Evolutionary conservation across 176 grass and related monocot species (phyloP), one percentile per base, ranked within the genome.

Genomic region (Zoysia japonica): DNA sequence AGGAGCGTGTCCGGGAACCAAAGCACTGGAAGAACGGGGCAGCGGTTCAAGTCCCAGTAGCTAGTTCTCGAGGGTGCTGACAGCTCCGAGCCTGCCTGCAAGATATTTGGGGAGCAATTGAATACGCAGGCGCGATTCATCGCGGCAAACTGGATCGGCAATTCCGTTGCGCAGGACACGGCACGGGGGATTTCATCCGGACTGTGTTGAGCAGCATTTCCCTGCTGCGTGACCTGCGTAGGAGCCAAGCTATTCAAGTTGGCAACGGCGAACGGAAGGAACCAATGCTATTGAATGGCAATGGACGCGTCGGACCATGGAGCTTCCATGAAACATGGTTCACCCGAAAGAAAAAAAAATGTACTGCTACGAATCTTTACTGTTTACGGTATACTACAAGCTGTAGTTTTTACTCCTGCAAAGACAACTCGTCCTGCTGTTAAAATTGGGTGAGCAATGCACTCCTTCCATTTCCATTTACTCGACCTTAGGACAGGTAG

Each of bases 301-400:
- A 10, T 19, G 71, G 54, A 81, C 57, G 72, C 66, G 28, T 65
- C 28, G 74, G 80, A 72, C 67, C 73, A 82, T 47, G 37, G 19
- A 76, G 12, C 36, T 39, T 39, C 61, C 74, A 37, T 62, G 74
- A 10, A 49, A 49, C 15, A 28, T 64, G 44, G n/a, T 12, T 70
- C n/a, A 3, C 38, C 15, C 38, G 2, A 19, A 13, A 38, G 2
- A 17, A n/a, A n/a, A 3, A 0, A 13, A 42, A 7, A 9, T 42
- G 38, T 41, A 5, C 11, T 49, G 47, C 47, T 49, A 49, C 47
- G 7, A 28, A 28, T 28, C 28, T 28, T 28, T 28, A 28, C 28
- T 28, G 28, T 28, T 28, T 28, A 28, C 28, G 28, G 28, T 28
- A 28, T 28, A 45, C 44, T 2, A 49, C 6, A 6, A 10, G 9